A percentile compares a stretch with the other conserved stretches of the same genome.
phyloP scores from a whole-genome alignment of 2,329 filamentous ascomycete species.

The Botryotinia narcissicola region DNA sequence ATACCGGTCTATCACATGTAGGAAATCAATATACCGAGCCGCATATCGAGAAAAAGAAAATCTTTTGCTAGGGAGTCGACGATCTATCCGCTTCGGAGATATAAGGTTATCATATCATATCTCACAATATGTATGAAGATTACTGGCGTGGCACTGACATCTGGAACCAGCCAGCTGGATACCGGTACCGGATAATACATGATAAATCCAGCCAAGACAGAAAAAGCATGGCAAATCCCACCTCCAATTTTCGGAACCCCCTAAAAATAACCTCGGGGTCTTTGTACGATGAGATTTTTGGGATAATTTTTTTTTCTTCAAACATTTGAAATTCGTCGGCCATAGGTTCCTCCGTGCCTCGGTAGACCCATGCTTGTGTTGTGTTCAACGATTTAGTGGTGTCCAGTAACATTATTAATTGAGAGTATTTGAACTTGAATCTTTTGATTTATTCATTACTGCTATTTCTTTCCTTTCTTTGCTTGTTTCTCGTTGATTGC shows the following conservation, averaged over 20 bases:
- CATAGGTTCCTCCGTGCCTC: conserved; percentile 15
- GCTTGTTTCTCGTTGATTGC: no score
- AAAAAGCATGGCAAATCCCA: background rate
- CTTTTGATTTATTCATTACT: background rate
- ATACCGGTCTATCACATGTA: background rate
- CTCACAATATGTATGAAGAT: background rate
- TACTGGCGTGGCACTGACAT: background rate
- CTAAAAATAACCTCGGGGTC: background rate
- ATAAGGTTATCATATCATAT: background rate
- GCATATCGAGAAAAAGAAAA: background rate
- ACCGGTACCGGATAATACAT: background rate
- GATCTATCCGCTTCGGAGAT: background rate
- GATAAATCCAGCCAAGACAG: background rate
- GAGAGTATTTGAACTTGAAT: background rate
- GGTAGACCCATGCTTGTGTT: background rate
- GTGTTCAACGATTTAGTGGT: background rate
- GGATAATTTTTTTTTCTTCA: no score
- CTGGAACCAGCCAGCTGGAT: background rate
- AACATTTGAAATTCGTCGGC: background rate
- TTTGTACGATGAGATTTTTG: background rate
- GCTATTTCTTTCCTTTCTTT: background rate
- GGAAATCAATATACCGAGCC: background rate
- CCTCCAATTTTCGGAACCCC: background rate
- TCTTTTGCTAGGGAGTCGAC: background rate
- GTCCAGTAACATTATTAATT: background rate